Conservation (phyloP, 768 basidiomycete species). For the Tylopilus felleus region DNA sequence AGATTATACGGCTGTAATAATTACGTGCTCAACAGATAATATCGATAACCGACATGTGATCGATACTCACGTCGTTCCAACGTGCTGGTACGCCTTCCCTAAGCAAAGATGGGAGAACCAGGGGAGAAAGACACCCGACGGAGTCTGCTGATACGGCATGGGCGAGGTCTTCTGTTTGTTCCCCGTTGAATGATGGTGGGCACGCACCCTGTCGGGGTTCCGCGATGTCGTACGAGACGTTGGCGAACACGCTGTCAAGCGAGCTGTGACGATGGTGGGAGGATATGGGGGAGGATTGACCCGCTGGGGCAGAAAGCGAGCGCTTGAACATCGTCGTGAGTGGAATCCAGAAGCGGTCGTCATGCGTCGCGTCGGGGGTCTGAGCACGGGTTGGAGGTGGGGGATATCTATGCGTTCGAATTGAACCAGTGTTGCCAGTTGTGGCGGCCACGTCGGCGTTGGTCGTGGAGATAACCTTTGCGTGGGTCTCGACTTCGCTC, state of each 20-base stretch:
- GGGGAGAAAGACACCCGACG: constrained; percentile 28
- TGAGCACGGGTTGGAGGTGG: constrained; percentile 22
- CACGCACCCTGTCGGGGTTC: constrained; percentile 18
- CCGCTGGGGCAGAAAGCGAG: constrained; percentile 53
- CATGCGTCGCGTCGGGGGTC: constrained; percentile 26
- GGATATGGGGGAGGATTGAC: constrained; percentile 16
- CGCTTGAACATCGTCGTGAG: constrained; percentile 67
- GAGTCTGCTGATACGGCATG: constrained; percentile 23
- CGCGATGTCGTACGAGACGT: constrained; percentile 29
- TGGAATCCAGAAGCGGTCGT: constrained; percentile 42
- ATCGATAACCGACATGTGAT: constrained; percentile 10
- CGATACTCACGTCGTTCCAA: constrained; percentile 33
- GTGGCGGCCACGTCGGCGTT: not conserved
- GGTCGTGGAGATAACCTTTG: constrained; percentile 4
- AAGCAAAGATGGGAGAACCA: constrained; percentile 31
- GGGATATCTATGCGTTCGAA: not conserved
- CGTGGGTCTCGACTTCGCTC: constrained; percentile 9
- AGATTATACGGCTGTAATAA: constrained; percentile 32
- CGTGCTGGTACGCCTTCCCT: constrained; percentile 29
- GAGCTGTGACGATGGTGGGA: constrained; percentile 23
- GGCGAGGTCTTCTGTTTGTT: constrained; percentile 22
- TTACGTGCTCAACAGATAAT: constrained; percentile 18
- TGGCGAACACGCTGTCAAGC: constrained; percentile 30
- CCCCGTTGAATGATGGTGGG: constrained; percentile 10
- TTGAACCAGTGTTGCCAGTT: not conserved